Evolutionary conservation across 1,284 basidiomycete genomes (phyloP).

Genomic region (Inonotus hispidus): DNA sequence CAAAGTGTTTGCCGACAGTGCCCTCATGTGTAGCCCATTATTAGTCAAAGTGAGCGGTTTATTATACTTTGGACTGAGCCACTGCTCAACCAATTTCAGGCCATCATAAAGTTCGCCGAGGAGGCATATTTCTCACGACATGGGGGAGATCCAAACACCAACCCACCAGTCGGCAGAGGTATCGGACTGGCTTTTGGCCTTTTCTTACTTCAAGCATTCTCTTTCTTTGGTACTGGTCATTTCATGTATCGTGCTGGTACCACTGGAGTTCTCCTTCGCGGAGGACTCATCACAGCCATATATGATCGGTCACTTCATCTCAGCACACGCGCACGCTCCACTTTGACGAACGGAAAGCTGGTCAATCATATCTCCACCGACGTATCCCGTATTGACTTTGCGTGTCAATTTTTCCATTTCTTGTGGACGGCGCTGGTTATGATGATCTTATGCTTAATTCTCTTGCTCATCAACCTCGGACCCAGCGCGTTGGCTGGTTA

Average conservation of each 20-base stretch:
- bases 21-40: conserved; percentile 71
- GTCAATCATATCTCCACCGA: conserved; percentile 90
- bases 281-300: conserved; percentile 85
- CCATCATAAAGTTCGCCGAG: conserved; percentile 72
- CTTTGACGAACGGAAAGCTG: conserved; percentile 48
- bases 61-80: background rate
- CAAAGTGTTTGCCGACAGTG: conserved; percentile 70
- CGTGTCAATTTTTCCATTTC: conserved; percentile 79
- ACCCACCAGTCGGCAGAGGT: conserved; percentile 64
- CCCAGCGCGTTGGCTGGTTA: conserved; percentile 82
- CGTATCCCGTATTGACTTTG: conserved; percentile 87
- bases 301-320: conserved; percentile 78
- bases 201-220: conserved; percentile 62
- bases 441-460: conserved; percentile 62
- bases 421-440: conserved; percentile 74
- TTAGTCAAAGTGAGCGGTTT: conserved; percentile 55
- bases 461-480: conserved; percentile 70
- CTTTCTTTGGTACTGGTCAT: conserved; percentile 72
- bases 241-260: conserved; percentile 74
- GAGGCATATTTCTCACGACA: conserved; percentile 56
- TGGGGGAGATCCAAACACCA: conserved; percentile 32
- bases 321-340: conserved; percentile 77
- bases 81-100: conserved; percentile 31
- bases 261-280: conserved; percentile 77
- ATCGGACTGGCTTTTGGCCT: conserved; percentile 73